Percentiles rank a stretch among this genome's conserved stretches.
Evolutionary conservation across 148 eudicot species (phyloP).

Genomic region (Spergularia bocconei): DNA sequence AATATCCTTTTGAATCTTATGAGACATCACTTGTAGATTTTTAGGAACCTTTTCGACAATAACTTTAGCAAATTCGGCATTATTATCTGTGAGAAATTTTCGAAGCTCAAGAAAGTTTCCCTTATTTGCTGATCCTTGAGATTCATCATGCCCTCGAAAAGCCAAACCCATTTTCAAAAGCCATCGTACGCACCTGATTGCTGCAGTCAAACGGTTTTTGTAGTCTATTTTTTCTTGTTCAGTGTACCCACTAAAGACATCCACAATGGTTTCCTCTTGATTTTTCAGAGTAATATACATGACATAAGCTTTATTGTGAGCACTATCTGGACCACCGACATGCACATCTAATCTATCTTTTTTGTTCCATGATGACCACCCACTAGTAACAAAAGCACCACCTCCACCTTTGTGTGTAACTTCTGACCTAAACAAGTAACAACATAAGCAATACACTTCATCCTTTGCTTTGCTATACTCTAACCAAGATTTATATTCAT

Average conservation of each 20-base stretch:
- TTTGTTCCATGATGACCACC: slow-evolving; percentile 5
- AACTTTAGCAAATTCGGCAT: too few relatives aligned
- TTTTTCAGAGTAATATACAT: slow-evolving; percentile 6
- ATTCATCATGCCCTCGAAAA: slow-evolving; percentile 11
- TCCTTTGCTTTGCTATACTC: not conserved
- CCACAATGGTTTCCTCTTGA: not conserved
- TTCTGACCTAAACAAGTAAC: not conserved
- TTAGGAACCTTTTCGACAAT: too few relatives aligned
- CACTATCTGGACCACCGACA: slow-evolving; percentile 1
- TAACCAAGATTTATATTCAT: not conserved
- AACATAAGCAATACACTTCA: not conserved
- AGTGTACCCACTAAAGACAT: not conserved
- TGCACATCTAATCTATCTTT: not conserved
- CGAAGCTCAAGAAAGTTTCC: slow-evolving; percentile 9
- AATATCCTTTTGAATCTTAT: too few relatives aligned
- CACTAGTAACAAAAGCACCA: slow-evolving; percentile 7
- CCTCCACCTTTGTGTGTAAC: not conserved
- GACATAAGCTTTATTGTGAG: not conserved
- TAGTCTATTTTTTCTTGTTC: not conserved
- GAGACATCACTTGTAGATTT: too few relatives aligned
- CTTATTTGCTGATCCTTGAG: not conserved
- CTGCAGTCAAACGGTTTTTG: not conserved
- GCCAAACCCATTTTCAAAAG: not conserved
- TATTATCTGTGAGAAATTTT: not conserved
- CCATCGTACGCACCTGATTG: not conserved